Percentiles rank a stretch among this genome's conserved stretches.
phyloP scores from a whole-genome alignment of 1,284 basidiomycete genomes.

The Microbotryum saponariae region DNA sequence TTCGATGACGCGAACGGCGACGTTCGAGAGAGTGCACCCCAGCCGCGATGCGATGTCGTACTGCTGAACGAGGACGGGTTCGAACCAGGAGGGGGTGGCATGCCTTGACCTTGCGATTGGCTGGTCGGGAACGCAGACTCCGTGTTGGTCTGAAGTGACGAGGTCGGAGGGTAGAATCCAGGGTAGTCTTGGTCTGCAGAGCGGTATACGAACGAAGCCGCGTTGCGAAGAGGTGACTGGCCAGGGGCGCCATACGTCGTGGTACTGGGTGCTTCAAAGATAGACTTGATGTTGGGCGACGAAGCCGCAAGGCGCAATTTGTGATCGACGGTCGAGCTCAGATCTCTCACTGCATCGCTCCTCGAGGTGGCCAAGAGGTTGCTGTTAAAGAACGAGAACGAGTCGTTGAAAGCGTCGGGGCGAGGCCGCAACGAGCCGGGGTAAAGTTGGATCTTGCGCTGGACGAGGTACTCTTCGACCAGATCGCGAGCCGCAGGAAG shows the following conservation, averaged over 20 bases:
- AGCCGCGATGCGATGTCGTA: conserved; percentile 4
- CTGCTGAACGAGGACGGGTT: background rate
- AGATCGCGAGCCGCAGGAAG: conserved; percentile 80
- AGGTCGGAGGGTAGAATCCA: conserved; percentile 9
- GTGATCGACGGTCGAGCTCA: background rate
- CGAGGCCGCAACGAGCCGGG: conserved; percentile 41
- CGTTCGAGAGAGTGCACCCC: background rate
- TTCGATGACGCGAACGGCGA: conserved; percentile 11
- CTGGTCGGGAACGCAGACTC: conserved; percentile 12
- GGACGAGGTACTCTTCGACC: conserved; percentile 82
- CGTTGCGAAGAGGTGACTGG: conserved; percentile 1
- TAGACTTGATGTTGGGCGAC: conserved; percentile 87
- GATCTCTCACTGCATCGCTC: background rate
- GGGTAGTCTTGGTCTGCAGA: conserved; percentile 12
- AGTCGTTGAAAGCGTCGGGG: conserved; percentile 85
- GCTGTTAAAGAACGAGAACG: conserved; percentile 94
- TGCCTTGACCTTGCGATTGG: conserved; percentile 5
- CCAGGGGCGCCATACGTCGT: conserved; percentile 7
- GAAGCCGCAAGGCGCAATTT: conserved; percentile 69
- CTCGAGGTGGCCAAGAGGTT: conserved; percentile 72
- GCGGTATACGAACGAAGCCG: conserved; percentile 26
- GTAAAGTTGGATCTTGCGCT: conserved; percentile 52
- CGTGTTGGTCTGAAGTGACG: conserved; percentile 2
- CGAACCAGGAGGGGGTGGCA: background rate
- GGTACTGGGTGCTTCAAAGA: conserved; percentile 56